Percentiles rank a stretch among this genome's conserved stretches.
Conservation (phyloP, 2,329 filamentous ascomycete species). For the Verticillium longisporum region DNA sequence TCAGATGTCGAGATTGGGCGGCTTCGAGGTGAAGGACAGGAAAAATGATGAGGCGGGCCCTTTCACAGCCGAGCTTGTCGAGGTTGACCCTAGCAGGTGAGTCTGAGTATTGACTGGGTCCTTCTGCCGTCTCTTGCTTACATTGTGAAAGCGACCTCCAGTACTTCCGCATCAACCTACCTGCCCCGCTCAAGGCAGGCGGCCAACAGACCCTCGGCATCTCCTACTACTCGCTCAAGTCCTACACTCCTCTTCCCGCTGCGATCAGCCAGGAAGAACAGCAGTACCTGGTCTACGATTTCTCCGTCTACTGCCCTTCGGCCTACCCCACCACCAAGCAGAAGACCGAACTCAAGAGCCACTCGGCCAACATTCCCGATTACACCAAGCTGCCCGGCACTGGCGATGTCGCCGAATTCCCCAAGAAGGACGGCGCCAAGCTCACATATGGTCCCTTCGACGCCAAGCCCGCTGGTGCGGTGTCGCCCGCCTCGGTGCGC, state of each 20-base stretch:
- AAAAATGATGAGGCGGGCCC: slow-evolving; percentile 63
- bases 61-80: slow-evolving; percentile 65
- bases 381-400: slow-evolving; percentile 66
- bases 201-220: slow-evolving; percentile 82
- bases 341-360: slow-evolving; percentile 93
- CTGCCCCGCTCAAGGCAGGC: slow-evolving; percentile 66
- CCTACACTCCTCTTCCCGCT: slow-evolving; percentile 74
- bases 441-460: slow-evolving; percentile 88
- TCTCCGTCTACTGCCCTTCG: slow-evolving; percentile 78
- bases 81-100: slow-evolving; percentile 54
- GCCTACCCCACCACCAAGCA: slow-evolving; percentile 85
- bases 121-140: slow-evolving; percentile 7
- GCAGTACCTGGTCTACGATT: slow-evolving; percentile 80
- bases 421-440: slow-evolving; percentile 76
- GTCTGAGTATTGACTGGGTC: slow-evolving; percentile 9
- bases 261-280: slow-evolving; percentile 76
- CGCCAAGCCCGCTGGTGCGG: slow-evolving; percentile 70
- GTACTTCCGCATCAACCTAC: slow-evolving; percentile 80
- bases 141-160: slow-evolving; percentile 52
- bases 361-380: slow-evolving; percentile 71
- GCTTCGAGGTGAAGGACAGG: slow-evolving; percentile 87
- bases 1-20: slow-evolving; percentile 71
- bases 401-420: slow-evolving; percentile 55
- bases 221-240: slow-evolving; percentile 71
- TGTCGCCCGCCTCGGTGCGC: slow-evolving; percentile 67